These are phyloP conservation scores for Selaginella tamariscina DNA, from an alignment of 75 land plant species.

Conservation along the genomic window DNA sequence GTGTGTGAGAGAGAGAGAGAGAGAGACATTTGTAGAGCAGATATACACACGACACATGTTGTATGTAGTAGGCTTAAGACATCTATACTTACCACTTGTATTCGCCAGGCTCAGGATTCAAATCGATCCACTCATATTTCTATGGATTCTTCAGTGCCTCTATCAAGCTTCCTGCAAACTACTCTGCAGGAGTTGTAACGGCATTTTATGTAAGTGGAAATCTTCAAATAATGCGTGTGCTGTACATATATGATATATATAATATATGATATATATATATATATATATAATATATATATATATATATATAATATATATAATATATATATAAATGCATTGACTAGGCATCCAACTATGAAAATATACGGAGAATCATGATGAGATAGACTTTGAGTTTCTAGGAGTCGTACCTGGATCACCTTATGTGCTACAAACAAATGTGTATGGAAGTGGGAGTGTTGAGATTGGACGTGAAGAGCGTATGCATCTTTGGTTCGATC, in stretches of 20 bases:
- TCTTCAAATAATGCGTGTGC: neutral
- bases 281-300: neutral
- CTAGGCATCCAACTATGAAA: neutral
- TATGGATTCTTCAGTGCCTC: conserved; percentile 73
- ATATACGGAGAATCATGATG: neutral
- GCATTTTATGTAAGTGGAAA: conserved; percentile 54
- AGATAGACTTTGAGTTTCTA: neutral
- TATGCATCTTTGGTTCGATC: conserved; percentile 40
- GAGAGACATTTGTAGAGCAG: too few species aligned
- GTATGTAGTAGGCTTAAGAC: too few species aligned
- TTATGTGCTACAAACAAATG: conserved; percentile 65
- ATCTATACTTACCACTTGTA: too few species aligned
- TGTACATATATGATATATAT: neutral
- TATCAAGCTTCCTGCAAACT: conserved; percentile 51
- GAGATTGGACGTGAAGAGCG: conserved; percentile 31
- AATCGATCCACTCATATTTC: conserved; percentile 33
- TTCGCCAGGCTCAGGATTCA: conserved; percentile 66
- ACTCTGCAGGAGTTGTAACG: conserved; percentile 59
- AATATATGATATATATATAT: neutral
- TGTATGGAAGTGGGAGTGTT: conserved; percentile 28
- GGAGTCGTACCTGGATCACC: conserved; percentile 42
- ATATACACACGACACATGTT: too few species aligned
- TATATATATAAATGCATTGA: too few species aligned
- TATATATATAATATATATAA: neutral
- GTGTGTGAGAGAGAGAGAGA: too few species aligned